phyloP scores from a whole-genome alignment of 331 rosid genomes.

The Ulmus americana region DNA sequence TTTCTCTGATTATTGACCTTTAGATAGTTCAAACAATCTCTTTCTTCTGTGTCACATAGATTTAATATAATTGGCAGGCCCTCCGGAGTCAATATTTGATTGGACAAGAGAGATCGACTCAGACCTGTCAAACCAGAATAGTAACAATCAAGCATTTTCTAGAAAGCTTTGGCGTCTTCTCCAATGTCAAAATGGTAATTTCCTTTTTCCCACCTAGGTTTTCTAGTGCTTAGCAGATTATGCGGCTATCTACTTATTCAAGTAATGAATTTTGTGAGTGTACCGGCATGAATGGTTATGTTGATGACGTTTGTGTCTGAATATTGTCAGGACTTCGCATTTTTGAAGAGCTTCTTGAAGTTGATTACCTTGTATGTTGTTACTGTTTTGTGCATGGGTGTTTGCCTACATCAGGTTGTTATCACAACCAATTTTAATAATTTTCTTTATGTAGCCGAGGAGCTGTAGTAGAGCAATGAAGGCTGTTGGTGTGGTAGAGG shows the following conservation, averaged over 20 bases:
- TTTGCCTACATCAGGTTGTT: constrained; percentile 13
- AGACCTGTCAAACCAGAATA: constrained; percentile 71
- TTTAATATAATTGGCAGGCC: constrained; percentile 55
- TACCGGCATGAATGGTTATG: constrained; percentile 20
- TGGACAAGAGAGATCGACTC: constrained; percentile 88
- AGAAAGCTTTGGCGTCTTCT: constrained; percentile 97
- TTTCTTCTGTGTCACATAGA: constrained; percentile 12
- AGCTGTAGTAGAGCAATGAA: constrained; percentile 98
- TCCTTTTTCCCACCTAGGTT: constrained; percentile 3
- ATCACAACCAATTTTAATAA: constrained; percentile 25
- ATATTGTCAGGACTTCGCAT: constrained; percentile 75
- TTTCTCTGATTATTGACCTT: constrained; percentile 16
- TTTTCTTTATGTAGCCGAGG: constrained; percentile 76
- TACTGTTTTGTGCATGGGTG: constrained; percentile 21
- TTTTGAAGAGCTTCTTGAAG: constrained; percentile 93
- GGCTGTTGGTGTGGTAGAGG: constrained; percentile 99
- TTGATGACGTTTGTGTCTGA: constrained; percentile 18
- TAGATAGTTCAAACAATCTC: constrained; percentile 20
- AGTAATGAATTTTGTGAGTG: constrained; percentile 9
- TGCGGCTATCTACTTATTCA: constrained; percentile 7
- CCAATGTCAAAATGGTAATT: constrained; percentile 81
- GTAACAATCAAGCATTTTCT: constrained; percentile 80
- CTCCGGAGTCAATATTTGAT: constrained; percentile 77
- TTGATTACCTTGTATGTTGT: constrained; percentile 78
- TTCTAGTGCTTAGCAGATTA: constrained; percentile 1